A percentile compares a stretch with the other conserved stretches of the same genome.
These are phyloP conservation scores for Cinchona pubescens DNA, from an alignment of 257 asterid genomes.

Conservation along the genomic window DNA sequence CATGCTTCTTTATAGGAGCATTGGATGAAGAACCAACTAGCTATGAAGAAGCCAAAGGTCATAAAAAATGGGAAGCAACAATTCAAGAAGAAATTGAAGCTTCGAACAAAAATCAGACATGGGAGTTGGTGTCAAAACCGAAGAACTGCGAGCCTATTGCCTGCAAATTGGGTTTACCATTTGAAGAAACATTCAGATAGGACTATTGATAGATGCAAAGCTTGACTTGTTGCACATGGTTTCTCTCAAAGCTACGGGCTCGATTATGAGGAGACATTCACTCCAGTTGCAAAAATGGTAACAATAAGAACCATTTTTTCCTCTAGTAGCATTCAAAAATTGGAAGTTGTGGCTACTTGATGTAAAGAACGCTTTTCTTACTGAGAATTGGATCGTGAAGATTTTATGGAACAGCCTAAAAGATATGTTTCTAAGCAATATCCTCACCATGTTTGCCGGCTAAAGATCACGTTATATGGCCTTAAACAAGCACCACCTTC, in stretches of 20 bases:
- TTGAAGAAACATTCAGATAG: slow-evolving; percentile 10
- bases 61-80: slow-evolving; percentile 1
- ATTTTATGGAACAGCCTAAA: background rate
- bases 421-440: background rate
- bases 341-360: background rate
- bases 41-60: slow-evolving; percentile 19
- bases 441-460: slow-evolving; percentile 9
- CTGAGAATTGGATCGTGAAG: too few species aligned
- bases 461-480: slow-evolving; percentile 22
- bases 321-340: background rate
- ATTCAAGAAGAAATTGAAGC: slow-evolving; percentile 15
- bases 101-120: slow-evolving; percentile 10
- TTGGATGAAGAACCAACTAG: slow-evolving; percentile 11
- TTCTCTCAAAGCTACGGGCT: slow-evolving; percentile 19
- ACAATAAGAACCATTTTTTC: slow-evolving; percentile 8
- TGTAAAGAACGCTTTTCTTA: too few species aligned
- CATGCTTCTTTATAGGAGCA: slow-evolving; percentile 12
- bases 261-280: slow-evolving; percentile 22
- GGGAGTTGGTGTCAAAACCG: background rate
- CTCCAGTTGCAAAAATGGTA: slow-evolving; percentile 16
- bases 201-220: slow-evolving; percentile 9
- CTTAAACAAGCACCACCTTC: slow-evolving; percentile 23
- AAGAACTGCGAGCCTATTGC: background rate
- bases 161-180: slow-evolving; percentile 19
- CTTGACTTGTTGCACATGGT: slow-evolving; percentile 4